Evolutionary conservation across 2,329 filamentous ascomycete genomes (phyloP), one percentile per base, ranked within the genome.

Genomic region (Achaetomium macrosporum): DNA sequence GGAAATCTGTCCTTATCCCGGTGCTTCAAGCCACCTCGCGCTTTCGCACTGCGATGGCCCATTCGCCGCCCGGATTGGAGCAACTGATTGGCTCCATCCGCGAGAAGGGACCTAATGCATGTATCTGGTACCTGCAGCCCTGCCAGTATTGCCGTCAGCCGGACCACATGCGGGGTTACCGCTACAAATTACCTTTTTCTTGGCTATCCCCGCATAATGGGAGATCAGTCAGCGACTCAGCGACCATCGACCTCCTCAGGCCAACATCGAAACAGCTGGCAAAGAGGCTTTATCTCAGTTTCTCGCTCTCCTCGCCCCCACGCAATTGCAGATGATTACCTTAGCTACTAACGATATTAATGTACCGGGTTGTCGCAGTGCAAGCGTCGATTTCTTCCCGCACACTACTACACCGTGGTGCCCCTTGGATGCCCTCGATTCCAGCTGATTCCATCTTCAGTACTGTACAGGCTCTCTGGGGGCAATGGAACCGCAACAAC

Each of bases 1-100:
- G 60, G 57, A 60, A 59, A 62, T 61, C 57, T 62, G 60, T 62
- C 60, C 60, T 62, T 55, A 59, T 60, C 55, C 57, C 15, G 15
- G 35, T 54, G 47, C 56, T 43, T 62, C 39, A 58, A 59, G 60
- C 59, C 60, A 61, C 59, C 50, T 57, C 51, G 52, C 56, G 42
- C 50, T 47, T 59, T 54, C 54, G 50, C 54, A 58, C 50, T 51
- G 50, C 25, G 25, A 25, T 25, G 35, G 44, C 42, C 53, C 50
- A 48, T 49, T 55, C 46, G 52, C 53, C 53, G 51, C 49, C 47
- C 44, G 41, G 25, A 41, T 47, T 50, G 47, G 44, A 25, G 36
- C 41, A 17, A 47, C 39, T 44, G 37, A 33, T 30, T 43, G 42
- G 47, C 40, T 13, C 43, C 47, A 47, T 45, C 13, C 15, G 25